A percentile compares a stretch with the other conserved stretches of the same genome.
Evolutionary conservation across 1,139 yeast genomes (phyloP).

Genomic region (Saccharomyces hybrid): DNA sequence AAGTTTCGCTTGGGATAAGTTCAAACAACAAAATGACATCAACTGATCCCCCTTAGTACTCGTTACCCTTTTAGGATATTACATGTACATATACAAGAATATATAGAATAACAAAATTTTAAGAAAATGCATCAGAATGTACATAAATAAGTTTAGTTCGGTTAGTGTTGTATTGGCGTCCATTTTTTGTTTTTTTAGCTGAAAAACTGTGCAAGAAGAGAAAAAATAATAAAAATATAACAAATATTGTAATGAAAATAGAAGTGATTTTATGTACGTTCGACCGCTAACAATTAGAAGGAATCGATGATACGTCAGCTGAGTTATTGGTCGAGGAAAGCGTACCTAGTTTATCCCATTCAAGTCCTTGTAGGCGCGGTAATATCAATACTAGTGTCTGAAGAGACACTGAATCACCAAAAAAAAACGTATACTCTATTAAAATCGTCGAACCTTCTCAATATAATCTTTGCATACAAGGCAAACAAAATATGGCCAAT

Average conservation of each 20-base stretch:
- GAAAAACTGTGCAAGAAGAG: too few relatives aligned
- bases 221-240: too few relatives aligned
- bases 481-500: constrained; percentile 32
- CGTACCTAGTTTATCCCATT: constrained; percentile 15
- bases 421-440: constrained; percentile 18
- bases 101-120: neutral
- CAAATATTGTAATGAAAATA: too few relatives aligned
- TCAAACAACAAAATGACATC: constrained; percentile 52
- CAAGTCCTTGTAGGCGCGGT: constrained; percentile 17
- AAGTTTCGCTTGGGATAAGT: constrained; percentile 87
- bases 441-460: constrained; percentile 27
- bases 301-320: neutral
- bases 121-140: too few relatives aligned
- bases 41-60: constrained; percentile 13
- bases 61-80: too few relatives aligned
- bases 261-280: neutral
- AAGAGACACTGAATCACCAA: constrained; percentile 14
- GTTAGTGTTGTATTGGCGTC: too few relatives aligned
- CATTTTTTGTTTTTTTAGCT: too few relatives aligned
- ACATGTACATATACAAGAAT: neutral
- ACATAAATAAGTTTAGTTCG: too few relatives aligned
- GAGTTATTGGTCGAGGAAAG: constrained; percentile 4
- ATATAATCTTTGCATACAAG: constrained; percentile 32
- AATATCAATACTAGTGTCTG: constrained; percentile 13
- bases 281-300: neutral